phyloP scores from a whole-genome alignment of 805 yeast species.

The Saturnispora halmiae region DNA sequence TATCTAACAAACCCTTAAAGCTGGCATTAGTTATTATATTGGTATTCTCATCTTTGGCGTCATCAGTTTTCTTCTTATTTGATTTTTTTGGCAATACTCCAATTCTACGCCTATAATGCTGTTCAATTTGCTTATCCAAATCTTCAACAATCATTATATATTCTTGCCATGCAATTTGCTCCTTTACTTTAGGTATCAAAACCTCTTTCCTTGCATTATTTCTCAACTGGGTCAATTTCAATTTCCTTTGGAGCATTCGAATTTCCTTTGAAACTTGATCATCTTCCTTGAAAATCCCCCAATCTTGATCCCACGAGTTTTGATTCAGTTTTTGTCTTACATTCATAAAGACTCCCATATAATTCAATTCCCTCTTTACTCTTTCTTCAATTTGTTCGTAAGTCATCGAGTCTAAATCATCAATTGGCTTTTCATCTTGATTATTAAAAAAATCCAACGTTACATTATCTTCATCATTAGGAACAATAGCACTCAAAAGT shows the following conservation, averaged over 20 bases:
- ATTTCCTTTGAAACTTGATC: conserved; percentile 88
- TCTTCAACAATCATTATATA: conserved; percentile 85
- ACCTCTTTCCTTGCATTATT: conserved; percentile 61
- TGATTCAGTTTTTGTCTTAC: conserved; percentile 34
- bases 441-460: conserved; percentile 6
- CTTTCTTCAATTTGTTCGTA: conserved; percentile 81
- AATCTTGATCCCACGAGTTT: conserved; percentile 42
- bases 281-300: conserved; percentile 79
- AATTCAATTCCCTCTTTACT: conserved; percentile 75
- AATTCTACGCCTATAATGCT: conserved; percentile 75
- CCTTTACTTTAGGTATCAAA: conserved; percentile 67
- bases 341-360: conserved; percentile 82
- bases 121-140: conserved; percentile 93
- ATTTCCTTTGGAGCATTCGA: conserved; percentile 58
- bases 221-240: conserved; percentile 48
- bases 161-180: conserved; percentile 92
- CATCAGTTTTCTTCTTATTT: conserved; percentile 37
- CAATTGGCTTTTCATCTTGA: conserved; percentile 35
- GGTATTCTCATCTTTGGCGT: conserved; percentile 28
- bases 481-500: conserved; percentile 68
- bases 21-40: conserved; percentile 74
- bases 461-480: conserved; percentile 31
- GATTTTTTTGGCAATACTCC: conserved; percentile 59
- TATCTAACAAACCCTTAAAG: conserved; percentile 69
- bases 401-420: conserved; percentile 42